Evolutionary conservation across 2,329 filamentous ascomycete species (phyloP), one percentile per base, ranked within the genome.

Genomic region (Mycosphaerella sp.): DNA sequence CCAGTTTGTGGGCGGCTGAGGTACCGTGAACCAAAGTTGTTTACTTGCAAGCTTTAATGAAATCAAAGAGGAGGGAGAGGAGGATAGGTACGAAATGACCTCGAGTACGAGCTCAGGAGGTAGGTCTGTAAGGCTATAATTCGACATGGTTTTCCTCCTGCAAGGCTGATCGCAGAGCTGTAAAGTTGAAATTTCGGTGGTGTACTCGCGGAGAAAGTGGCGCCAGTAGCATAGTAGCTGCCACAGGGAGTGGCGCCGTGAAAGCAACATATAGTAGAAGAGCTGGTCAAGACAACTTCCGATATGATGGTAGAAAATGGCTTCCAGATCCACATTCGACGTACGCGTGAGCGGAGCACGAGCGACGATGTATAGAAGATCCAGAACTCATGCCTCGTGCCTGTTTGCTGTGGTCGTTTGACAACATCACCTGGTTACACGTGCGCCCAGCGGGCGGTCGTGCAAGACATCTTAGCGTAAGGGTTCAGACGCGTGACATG

Each of bases 21-120:
- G 56, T 17, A 56, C 54, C 7, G 48, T 49, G 39, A 57, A 53
- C 57, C 68, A 65, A 27, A 72, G 54, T 9, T 56, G 50, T 9
- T 58, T 59, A 41, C 66, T 62, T 5, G 66, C 63, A 37, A 73
- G 65, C 40, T 70, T 70, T 8, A 73, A 62, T 3, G 71, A 63
- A 7, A 73, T 58, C 16, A 67, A 59, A 21, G 61, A 66, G 36
- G 72, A 69, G 0, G 60, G 59, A 5, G 68, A 61, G 7, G 6
- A 6, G 21, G 21, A 25, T 6, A 75, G 65, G 53, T 66, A 54
- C 25, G 67, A 58, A 37, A 61, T 54, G 40, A 73, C 64, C 17
- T 59, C 49, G 30, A 60, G 58, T 36, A 67, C 58, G n/a, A 68
- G 48, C 39, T 70, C 67, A 48, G 68, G 57, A 17, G 72, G 72